Percentiles rank a stretch among this genome's conserved stretches.
These are phyloP conservation scores for Globisporangium apiculatum DNA, from an alignment of 352 stramenopile genomes.

Conservation along the genomic window DNA sequence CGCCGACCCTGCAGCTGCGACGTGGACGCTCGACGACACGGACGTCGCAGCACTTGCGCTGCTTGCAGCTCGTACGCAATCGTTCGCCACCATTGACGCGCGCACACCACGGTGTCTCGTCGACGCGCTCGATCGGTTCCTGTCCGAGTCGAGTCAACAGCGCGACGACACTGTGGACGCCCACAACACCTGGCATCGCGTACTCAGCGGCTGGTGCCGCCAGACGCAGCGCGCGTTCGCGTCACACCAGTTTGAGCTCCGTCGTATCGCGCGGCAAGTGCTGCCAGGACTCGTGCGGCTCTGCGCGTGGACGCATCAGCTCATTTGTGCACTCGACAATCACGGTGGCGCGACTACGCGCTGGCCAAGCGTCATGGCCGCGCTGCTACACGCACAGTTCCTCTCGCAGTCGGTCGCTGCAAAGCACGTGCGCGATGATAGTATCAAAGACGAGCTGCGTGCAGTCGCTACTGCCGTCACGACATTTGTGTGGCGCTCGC, in stretches of 20 bases:
- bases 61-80: neutral
- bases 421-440: neutral
- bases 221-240: slow-evolving; percentile 36
- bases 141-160: neutral
- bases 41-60: slow-evolving; percentile 6
- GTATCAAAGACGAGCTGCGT: too few species aligned
- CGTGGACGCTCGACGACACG: slow-evolving; percentile 28
- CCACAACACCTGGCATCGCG: slow-evolving; percentile 18
- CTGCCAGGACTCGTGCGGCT: slow-evolving; percentile 48
- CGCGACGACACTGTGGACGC: slow-evolving; percentile 3
- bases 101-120: neutral
- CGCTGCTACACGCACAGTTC: slow-evolving; percentile 37
- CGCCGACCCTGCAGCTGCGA: slow-evolving; percentile 9
- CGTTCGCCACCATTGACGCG: too few species aligned
- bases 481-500: neutral
- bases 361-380: slow-evolving; percentile 31
- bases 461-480: neutral
- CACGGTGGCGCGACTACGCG: slow-evolving; percentile 11
- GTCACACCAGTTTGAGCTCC: slow-evolving; percentile 61
- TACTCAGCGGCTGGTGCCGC: slow-evolving; percentile 30
- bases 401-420: slow-evolving; percentile 5
- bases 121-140: neutral
- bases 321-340: slow-evolving; percentile 13
- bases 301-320: slow-evolving; percentile 37
- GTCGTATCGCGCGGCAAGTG: slow-evolving; percentile 50